Conservation (phyloP, 108 stramenopile genomes). For the Asterionellopsis glacialis region DNA sequence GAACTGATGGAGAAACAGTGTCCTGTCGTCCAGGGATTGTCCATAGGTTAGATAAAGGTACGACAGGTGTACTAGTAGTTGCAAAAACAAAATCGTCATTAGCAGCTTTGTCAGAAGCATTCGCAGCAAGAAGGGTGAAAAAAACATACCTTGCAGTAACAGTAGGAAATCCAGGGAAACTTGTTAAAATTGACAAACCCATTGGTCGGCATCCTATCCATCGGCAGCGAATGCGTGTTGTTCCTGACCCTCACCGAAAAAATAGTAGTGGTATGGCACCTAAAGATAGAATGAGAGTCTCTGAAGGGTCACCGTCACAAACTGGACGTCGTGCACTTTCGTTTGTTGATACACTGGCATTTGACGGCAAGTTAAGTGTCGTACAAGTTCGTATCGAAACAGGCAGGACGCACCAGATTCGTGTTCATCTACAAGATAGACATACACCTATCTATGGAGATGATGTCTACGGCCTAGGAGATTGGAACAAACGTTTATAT, state of each 20-base stretch:
- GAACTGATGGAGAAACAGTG: constrained; percentile 50
- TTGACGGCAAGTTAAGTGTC: constrained; percentile 87
- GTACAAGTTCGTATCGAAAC: constrained; percentile 91
- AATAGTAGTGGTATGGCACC: constrained; percentile 28
- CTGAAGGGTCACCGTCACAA: constrained; percentile 23
- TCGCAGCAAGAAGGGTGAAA: constrained; percentile 72
- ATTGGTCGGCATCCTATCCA: constrained; percentile 91
- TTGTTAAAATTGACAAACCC: constrained; percentile 84
- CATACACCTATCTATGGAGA: constrained; percentile 94
- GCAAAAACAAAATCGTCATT: constrained; percentile 84
- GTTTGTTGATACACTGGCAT: constrained; percentile 67
- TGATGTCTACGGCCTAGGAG: constrained; percentile 87
- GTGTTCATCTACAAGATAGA: constrained; percentile 90
- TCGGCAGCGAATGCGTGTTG: constrained; percentile 92
- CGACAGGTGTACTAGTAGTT: constrained; percentile 93
- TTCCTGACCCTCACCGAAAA: constrained; percentile 61
- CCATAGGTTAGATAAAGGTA: constrained; percentile 94
- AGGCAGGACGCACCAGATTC: constrained; percentile 92
- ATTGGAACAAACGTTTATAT: constrained; percentile 81
- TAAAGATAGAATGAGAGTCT: constrained; percentile 13
- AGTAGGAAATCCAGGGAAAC: constrained; percentile 82
- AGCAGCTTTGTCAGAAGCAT: constrained; percentile 74
- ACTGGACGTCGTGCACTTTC: constrained; percentile 79
- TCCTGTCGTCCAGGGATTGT: constrained; percentile 94
- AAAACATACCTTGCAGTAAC: constrained; percentile 91